phyloP scores from a whole-genome alignment of 768 basidiomycete species.

The Lactifluus piperatus region DNA sequence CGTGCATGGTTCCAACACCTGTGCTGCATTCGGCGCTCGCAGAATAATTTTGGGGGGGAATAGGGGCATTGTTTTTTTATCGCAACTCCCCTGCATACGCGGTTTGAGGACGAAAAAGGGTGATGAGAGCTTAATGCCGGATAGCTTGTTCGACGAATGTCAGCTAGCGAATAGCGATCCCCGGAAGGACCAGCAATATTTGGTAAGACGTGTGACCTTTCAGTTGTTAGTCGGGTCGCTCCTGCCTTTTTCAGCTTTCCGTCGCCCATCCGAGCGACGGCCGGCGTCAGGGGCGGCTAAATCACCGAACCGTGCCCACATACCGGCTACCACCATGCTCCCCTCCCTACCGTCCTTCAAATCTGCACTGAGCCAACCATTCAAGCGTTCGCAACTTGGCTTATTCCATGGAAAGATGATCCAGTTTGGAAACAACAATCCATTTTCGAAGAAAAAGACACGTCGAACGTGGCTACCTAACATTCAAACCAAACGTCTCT shows the following conservation, averaged over 20 bases:
- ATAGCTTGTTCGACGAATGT: neutral
- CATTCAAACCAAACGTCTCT: conserved; percentile 66
- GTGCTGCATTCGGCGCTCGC: neutral
- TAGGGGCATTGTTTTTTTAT: neutral
- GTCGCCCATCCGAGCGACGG: neutral
- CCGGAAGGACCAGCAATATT: neutral
- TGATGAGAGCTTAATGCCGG: conserved; percentile 6
- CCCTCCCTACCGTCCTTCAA: conserved; percentile 27
- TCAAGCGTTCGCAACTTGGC: conserved; percentile 73
- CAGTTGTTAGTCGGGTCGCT: neutral
- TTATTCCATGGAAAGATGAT: conserved; percentile 78
- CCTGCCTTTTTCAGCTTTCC: conserved; percentile 8
- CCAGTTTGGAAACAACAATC: conserved; percentile 82
- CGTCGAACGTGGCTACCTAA: conserved; percentile 85
- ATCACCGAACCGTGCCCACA: no score
- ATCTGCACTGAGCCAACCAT: conserved; percentile 46
- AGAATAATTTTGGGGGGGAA: neutral
- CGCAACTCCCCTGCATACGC: neutral
- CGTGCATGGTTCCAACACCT: neutral
- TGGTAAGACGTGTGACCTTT: conserved; percentile 4
- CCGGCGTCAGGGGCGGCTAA: neutral
- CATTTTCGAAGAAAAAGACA: conserved; percentile 83
- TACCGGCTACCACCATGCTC: conserved; percentile 27
- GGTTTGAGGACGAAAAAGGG: neutral
- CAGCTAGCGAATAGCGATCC: neutral